Evolutionary conservation across 2,329 filamentous ascomycete genomes (phyloP).

Genomic region (Paracamarosporium sp.): DNA sequence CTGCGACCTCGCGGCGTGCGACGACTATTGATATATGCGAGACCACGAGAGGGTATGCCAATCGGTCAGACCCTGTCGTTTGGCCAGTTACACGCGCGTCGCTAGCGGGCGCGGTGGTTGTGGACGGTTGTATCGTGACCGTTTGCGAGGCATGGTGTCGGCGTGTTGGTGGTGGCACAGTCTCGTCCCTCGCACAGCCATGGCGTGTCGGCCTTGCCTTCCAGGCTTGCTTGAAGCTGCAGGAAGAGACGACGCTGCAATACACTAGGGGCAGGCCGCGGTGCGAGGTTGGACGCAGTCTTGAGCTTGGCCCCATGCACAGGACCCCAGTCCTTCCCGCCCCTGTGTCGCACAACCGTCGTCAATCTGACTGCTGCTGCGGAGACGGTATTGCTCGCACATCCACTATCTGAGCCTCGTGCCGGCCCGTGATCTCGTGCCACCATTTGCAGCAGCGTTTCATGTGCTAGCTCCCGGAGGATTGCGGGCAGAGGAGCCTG

Average conservation of each 20-base stretch:
- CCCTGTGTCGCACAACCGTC: conserved; percentile 34
- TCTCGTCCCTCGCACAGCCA: not conserved
- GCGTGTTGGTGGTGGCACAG: conserved; percentile 9
- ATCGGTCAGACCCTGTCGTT: conserved; percentile 8
- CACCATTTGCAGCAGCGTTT: conserved; percentile 28
- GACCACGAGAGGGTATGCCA: conserved; percentile 17
- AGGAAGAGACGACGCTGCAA: not conserved
- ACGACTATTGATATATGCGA: conserved; percentile 24
- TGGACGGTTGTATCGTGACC: not conserved
- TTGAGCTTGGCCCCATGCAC: conserved; percentile 25
- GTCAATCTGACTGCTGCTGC: conserved; percentile 40
- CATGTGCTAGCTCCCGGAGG: conserved; percentile 31
- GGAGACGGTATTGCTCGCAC: conserved; percentile 27
- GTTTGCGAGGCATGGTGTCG: not conserved
- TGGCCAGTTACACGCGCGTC: conserved; percentile 5
- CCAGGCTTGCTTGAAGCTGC: conserved; percentile 2
- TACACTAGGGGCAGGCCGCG: not conserved
- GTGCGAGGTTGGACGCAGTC: not conserved
- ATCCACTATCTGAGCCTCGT: conserved; percentile 25
- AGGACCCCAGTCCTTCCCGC: conserved; percentile 18
- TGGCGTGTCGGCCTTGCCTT: not conserved
- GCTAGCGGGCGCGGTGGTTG: conserved; percentile 8
- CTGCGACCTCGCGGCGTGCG: conserved; percentile 28
- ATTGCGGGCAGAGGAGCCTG: conserved; percentile 19
- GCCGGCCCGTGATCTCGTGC: conserved; percentile 40